phyloP scores from a whole-genome alignment of 192 early-diverging fungal species.

The Coemansia interrupta region DNA sequence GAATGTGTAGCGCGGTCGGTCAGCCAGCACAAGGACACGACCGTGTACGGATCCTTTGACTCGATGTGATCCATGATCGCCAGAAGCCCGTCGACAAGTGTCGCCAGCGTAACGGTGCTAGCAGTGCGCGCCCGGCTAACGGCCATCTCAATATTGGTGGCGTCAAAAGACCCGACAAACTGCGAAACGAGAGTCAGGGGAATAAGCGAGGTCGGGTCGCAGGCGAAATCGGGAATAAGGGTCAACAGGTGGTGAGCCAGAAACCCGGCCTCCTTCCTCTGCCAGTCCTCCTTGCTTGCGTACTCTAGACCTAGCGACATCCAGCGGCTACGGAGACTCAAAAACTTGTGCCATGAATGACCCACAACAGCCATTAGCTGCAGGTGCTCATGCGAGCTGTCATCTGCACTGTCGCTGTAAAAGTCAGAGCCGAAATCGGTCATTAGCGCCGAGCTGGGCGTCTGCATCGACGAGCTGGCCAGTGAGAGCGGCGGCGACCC shows the following conservation, averaged over 20 bases:
- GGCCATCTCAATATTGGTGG: slow-evolving; percentile 31
- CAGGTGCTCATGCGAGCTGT: slow-evolving; percentile 11
- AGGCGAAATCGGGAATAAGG: slow-evolving; percentile 15
- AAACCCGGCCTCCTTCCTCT: slow-evolving; percentile 27
- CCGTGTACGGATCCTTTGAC: slow-evolving; percentile 26
- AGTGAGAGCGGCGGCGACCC: slow-evolving; percentile 16
- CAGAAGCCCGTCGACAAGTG: slow-evolving; percentile 20
- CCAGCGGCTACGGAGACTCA: slow-evolving; percentile 38
- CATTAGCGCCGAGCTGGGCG: slow-evolving; percentile 17
- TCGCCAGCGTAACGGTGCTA: slow-evolving; percentile 11
- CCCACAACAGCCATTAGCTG: slow-evolving; percentile 31
- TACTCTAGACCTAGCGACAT: slow-evolving; percentile 39
- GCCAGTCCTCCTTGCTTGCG: slow-evolving; percentile 38
- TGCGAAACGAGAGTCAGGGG: slow-evolving; percentile 26
- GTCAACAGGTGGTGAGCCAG: slow-evolving; percentile 32
- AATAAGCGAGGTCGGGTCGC: not conserved
- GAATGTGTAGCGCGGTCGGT: slow-evolving; percentile 31
- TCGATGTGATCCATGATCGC: slow-evolving; percentile 23
- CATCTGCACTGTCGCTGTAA: slow-evolving; percentile 20
- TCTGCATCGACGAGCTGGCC: slow-evolving; percentile 17
- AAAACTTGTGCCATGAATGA: slow-evolving; percentile 50
- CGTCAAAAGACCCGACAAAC: slow-evolving; percentile 33
- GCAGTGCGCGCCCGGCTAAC: slow-evolving; percentile 14
- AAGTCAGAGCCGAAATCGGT: slow-evolving; percentile 35
- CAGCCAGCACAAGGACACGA: slow-evolving; percentile 40